Evolutionary conservation across 2,329 filamentous ascomycete species (phyloP).

Genomic region (Fonsecaea pugnacius): DNA sequence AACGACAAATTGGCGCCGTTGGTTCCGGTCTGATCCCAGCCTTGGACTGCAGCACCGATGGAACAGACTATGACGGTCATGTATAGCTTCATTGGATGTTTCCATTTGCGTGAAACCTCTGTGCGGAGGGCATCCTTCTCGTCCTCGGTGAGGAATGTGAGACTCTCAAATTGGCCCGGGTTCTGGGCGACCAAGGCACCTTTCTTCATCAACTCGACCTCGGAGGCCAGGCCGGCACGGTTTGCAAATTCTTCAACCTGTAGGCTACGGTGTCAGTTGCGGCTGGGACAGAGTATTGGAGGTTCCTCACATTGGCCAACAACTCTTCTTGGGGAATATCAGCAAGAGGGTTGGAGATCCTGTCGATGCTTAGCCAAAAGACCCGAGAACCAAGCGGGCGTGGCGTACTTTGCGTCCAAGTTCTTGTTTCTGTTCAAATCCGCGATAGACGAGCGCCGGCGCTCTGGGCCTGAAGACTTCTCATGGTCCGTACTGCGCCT

Average conservation of each 20-base stretch:
- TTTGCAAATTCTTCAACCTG: slow-evolving; percentile 41
- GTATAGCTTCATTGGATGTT: slow-evolving; percentile 45
- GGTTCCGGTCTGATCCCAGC: slow-evolving; percentile 51
- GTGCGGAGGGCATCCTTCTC: slow-evolving; percentile 44
- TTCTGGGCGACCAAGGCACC: slow-evolving; percentile 41
- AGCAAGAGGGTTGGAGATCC: slow-evolving; percentile 38
- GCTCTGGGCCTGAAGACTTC: slow-evolving; percentile 8
- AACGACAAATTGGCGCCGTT: slow-evolving; percentile 53
- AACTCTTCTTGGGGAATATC: slow-evolving; percentile 35
- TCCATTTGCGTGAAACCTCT: slow-evolving; percentile 45
- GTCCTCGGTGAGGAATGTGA: slow-evolving; percentile 42
- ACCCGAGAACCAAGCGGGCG: slow-evolving; percentile 3
- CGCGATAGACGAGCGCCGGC: slow-evolving; percentile 25
- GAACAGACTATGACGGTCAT: slow-evolving; percentile 48
- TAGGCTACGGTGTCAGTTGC: not conserved
- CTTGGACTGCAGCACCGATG: slow-evolving; percentile 50
- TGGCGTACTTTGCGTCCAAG: slow-evolving; percentile 33
- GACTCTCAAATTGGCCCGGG: slow-evolving; percentile 33
- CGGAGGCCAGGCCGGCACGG: slow-evolving; percentile 11
- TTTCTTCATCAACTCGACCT: slow-evolving; percentile 25
- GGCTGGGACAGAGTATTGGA: not conserved
- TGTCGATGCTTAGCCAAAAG: slow-evolving; percentile 20
- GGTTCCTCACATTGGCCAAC: slow-evolving; percentile 39
- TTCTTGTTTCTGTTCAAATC: slow-evolving; percentile 31
- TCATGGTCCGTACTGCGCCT: slow-evolving; percentile 7